Conservation (phyloP, 2,329 filamentous ascomycete species). For the Aspergillus ustus region DNA sequence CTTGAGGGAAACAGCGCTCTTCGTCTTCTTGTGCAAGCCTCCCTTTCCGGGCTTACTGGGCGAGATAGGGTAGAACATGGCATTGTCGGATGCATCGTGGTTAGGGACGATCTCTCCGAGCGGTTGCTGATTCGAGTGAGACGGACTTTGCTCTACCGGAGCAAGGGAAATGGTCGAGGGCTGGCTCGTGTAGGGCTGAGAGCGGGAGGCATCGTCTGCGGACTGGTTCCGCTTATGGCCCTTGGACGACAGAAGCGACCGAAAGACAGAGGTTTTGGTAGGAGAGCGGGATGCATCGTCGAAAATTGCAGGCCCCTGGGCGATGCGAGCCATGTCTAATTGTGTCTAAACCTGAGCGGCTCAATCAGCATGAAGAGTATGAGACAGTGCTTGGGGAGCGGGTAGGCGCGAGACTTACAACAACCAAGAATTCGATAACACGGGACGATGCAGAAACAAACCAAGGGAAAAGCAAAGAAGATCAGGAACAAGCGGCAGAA, state of each 20-base stretch:
- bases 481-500: background rate
- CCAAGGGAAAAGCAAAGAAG: constrained; percentile 9
- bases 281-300: constrained; percentile 41
- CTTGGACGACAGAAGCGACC: constrained; percentile 58
- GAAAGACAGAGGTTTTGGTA: constrained; percentile 53
- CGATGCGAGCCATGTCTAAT: constrained; percentile 40
- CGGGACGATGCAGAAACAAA: constrained; percentile 15
- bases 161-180: constrained; percentile 46
- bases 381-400: background rate
- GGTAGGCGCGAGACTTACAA: constrained; percentile 24
- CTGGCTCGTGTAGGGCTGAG: constrained; percentile 46
- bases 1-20: constrained; percentile 59
- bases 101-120: constrained; percentile 46
- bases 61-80: constrained; percentile 32
- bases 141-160: constrained; percentile 56
- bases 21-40: constrained; percentile 57
- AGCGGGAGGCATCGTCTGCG: constrained; percentile 34
- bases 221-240: constrained; percentile 54
- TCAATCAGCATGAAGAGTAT: constrained; percentile 8
- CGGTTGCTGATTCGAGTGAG: constrained; percentile 37
- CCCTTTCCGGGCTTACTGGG: constrained; percentile 43
- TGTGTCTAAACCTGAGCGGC: constrained; percentile 7
- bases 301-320: constrained; percentile 40
- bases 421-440: constrained; percentile 1
- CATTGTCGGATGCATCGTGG: constrained; percentile 35